Evolutionary conservation across 352 stramenopile species (phyloP), one percentile per base, ranked within the genome.

Genomic region (Globisporangium barbulae): DNA sequence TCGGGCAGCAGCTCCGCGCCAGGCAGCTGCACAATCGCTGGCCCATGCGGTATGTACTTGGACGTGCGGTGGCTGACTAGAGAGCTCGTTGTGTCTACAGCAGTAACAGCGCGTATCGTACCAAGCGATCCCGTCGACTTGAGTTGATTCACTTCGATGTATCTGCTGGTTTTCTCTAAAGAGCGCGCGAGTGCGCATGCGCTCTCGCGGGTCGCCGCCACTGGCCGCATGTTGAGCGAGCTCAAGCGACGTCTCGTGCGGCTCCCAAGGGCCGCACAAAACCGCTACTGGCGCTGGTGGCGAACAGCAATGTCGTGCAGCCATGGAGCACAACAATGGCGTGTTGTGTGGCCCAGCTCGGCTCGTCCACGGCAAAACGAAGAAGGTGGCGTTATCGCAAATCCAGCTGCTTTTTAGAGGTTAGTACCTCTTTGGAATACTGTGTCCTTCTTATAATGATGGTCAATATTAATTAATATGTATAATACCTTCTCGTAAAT

Each of bases 21-120:
- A 65, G 49, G 50, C 64, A 73, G 57, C 60, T 53, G 49, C 73
- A 75, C 21, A 81, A 37, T 30, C 60, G 33, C 63, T 81, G 73
- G 28, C 70, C 73, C 73, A 81, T 81, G 31, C 17, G 49, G 2
- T 22, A 19, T 25, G 44, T 28, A 28, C 25, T 52, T 33, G 25
- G 7, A 19, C 19, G 48, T 37, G 13, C 19, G 25, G 48, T 35
- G 35, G 39, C 15, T n/a, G 41, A 19, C 6, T 47, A 3, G 19
- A 22, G 5, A 33, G 28, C 35, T 19, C 35, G 10, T 21, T 17
- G 8, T 54, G 28, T 25, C 3, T 8, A 10, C 13, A 19, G 19
- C 37, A 42, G 37, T 42, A 42, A 1, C 3, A 42, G 8, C 12
- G 37, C 37, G 37, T 42, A 9, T 42, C 37, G 42, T n/a, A n/a